Evolutionary conservation across 129 eudicot genomes (phyloP).

Genomic region (Daucus carota): DH1_v3.0 NC_030386.2:37551001-37551500

Average conservation of each 20-base stretch:
- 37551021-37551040: slow-evolving; percentile 66
- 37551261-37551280: slow-evolving; percentile 4
- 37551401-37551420: slow-evolving; percentile 73
- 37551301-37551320: slow-evolving; percentile 76
- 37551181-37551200: slow-evolving; percentile 96
- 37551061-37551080: slow-evolving; percentile 1
- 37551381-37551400: slow-evolving; percentile 90
- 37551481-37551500: not conserved
- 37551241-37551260: not conserved
- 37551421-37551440: not conserved
- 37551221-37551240: slow-evolving; percentile 90
- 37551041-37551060: slow-evolving; percentile 11
- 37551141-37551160: slow-evolving; percentile 98
- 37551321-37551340: slow-evolving; percentile 96
- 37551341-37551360: slow-evolving; percentile 98
- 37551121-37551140: slow-evolving; percentile 92
- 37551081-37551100: slow-evolving; percentile 7
- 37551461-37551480: not conserved
- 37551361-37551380: slow-evolving; percentile 98
- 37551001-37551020: slow-evolving; percentile 97
- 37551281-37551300: slow-evolving; percentile 1
- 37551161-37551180: slow-evolving; percentile 99
- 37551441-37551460: not conserved
- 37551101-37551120: slow-evolving; percentile 81
- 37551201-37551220: slow-evolving; percentile 95